A percentile compares a stretch with the other conserved stretches of the same genome.
These are phyloP conservation scores for Celoporthe dispersa DNA, from an alignment of 2,329 filamentous ascomycete genomes.

Conservation along the genomic window DNA sequence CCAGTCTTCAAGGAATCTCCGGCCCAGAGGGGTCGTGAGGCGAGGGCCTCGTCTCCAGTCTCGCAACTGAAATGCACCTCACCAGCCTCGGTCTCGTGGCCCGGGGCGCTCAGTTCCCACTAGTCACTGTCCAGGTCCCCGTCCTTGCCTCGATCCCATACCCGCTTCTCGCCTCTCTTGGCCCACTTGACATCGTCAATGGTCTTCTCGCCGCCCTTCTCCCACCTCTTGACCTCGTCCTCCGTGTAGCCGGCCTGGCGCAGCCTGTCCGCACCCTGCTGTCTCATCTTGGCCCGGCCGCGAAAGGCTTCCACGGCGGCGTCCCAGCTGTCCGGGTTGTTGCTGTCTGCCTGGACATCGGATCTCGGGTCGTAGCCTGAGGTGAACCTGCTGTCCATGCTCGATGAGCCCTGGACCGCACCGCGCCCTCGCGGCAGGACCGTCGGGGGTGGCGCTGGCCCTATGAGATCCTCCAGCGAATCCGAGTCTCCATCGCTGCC, in stretches of 20 bases:
- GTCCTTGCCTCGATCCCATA: slow-evolving; percentile 63
- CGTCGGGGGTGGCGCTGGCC: slow-evolving; percentile 65
- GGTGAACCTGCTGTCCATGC: slow-evolving; percentile 82
- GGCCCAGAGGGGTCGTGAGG: background rate
- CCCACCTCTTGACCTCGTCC: slow-evolving; percentile 73
- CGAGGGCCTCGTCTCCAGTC: background rate
- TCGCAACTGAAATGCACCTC: background rate
- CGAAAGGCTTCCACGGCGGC: slow-evolving; percentile 76
- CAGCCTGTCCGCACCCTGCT: slow-evolving; percentile 75
- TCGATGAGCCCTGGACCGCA: slow-evolving; percentile 61
- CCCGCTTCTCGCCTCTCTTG: slow-evolving; percentile 66
- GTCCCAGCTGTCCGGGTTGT: slow-evolving; percentile 72
- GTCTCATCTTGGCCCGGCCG: slow-evolving; percentile 79
- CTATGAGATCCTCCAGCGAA: slow-evolving; percentile 75
- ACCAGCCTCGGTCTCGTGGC: background rate
- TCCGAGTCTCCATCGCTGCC: slow-evolving; percentile 61
- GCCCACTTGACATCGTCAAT: slow-evolving; percentile 75
- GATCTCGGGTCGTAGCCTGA: slow-evolving; percentile 61
- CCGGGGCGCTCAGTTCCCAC: background rate
- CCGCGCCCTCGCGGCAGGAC: slow-evolving; percentile 72
- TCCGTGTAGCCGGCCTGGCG: slow-evolving; percentile 79
- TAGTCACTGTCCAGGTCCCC: slow-evolving; percentile 24
- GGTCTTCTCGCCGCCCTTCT: slow-evolving; percentile 61
- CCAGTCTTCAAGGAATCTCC: background rate
- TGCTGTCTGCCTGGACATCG: slow-evolving; percentile 59